Evolutionary conservation across 352 stramenopile species (phyloP).

Genomic region (Pythium aphanidermatum): DNA sequence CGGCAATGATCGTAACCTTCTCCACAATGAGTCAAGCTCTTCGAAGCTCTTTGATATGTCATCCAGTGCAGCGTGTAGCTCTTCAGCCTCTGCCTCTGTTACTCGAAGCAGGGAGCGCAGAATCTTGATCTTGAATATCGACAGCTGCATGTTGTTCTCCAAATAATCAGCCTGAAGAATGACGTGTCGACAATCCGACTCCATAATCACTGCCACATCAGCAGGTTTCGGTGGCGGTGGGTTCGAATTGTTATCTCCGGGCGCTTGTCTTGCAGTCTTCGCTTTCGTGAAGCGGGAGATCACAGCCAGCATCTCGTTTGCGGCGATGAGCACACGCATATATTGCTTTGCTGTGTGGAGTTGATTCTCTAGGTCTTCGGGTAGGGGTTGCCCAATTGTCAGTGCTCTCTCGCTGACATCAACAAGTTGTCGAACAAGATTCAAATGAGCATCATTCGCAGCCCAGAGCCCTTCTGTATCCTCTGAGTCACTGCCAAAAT

Average conservation of each 20-base stretch:
- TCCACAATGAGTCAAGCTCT: constrained; percentile 20
- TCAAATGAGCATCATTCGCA: constrained; percentile 14
- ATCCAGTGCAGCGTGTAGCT: constrained; percentile 12
- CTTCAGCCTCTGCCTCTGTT: constrained; percentile 10
- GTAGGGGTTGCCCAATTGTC: constrained; percentile 11
- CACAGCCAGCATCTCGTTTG: constrained; percentile 20
- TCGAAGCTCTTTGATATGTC: constrained; percentile 23
- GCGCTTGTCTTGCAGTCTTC: background rate
- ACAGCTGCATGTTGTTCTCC: constrained; percentile 7
- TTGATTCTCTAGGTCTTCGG: background rate
- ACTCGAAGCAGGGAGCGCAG: constrained; percentile 12
- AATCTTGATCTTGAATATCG: constrained; percentile 22
- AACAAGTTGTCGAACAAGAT: constrained; percentile 9
- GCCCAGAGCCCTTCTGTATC: constrained; percentile 13
- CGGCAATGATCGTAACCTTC: constrained; percentile 21
- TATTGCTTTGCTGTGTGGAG: constrained; percentile 13
- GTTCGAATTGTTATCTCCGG: background rate
- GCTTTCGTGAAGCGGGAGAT: constrained; percentile 21
- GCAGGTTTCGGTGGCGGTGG: constrained; percentile 5
- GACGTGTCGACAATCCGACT: constrained; percentile 15
- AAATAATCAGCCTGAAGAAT: constrained; percentile 14
- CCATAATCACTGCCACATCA: constrained; percentile 17
- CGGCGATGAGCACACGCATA: constrained; percentile 13
- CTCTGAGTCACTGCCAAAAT: constrained; percentile 10
- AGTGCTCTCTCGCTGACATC: constrained; percentile 10